phyloP scores from a whole-genome alignment of 2,329 filamentous ascomycete species.

The Neurospora crassa region DNA sequence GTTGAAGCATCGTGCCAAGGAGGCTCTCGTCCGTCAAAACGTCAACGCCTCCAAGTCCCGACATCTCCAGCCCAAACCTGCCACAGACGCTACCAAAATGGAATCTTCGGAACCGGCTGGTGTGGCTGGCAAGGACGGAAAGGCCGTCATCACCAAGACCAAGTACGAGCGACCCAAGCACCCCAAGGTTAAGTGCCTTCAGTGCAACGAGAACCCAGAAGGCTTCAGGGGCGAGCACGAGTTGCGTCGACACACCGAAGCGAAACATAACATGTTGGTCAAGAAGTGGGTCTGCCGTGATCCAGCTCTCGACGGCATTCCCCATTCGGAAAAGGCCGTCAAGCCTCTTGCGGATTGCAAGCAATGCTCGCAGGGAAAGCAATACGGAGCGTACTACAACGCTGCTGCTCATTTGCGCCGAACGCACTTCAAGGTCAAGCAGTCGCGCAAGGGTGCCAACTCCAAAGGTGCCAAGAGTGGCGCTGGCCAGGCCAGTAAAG shows the following conservation, averaged over 20 bases:
- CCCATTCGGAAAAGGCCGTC: conserved; percentile 38
- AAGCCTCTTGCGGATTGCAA: conserved; percentile 73
- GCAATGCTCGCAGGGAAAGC: conserved; percentile 65
- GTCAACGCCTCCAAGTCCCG: conserved; percentile 27
- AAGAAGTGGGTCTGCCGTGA: conserved; percentile 52
- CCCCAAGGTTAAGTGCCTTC: conserved; percentile 59
- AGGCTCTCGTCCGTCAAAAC: conserved; percentile 36
- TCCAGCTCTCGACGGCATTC: conserved; percentile 32
- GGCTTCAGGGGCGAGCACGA: conserved; percentile 86
- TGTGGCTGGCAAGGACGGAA: conserved; percentile 30
- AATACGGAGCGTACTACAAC: conserved; percentile 89
- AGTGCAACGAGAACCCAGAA: conserved; percentile 62
- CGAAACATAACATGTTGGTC: conserved; percentile 50
- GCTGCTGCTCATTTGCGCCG: conserved; percentile 83
- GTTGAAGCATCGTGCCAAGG: conserved; percentile 36
- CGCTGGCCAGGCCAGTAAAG: conserved; percentile 4
- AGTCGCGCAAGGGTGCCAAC: conserved; percentile 29
- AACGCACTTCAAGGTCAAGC: conserved; percentile 71
- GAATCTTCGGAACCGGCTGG: conserved; percentile 5
- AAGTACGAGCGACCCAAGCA: conserved; percentile 54
- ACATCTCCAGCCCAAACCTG: conserved; percentile 36
- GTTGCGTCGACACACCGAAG: conserved; percentile 55
- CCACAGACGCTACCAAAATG: conserved; percentile 19
- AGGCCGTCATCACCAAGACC: conserved; percentile 32
- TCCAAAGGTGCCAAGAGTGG: conserved; percentile 20